Conservation (phyloP, 768 basidiomycete genomes). For the Chlorophyllum brunneum region DNA sequence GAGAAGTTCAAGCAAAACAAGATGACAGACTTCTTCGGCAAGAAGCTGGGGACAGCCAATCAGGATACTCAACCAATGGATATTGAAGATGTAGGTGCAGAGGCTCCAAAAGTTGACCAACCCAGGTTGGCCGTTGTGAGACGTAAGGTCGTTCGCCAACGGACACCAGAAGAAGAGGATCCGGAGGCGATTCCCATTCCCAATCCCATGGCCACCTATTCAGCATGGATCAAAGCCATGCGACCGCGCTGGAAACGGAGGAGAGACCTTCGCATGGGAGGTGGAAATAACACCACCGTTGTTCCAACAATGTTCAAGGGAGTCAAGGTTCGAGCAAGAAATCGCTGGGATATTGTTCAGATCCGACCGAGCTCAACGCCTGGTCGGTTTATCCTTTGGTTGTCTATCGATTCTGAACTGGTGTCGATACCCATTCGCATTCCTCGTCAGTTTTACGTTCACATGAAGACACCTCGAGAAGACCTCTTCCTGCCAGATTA, state of each 20-base stretch:
- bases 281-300: conserved; percentile 30
- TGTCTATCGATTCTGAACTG: conserved; percentile 76
- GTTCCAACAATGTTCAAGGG: conserved; percentile 76
- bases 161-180: conserved; percentile 39
- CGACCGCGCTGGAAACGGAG: conserved; percentile 72
- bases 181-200: conserved; percentile 47
- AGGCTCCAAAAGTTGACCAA: conserved; percentile 38
- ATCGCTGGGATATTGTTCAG: conserved; percentile 92
- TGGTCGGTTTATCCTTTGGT: conserved; percentile 87
- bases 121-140: conserved; percentile 13
- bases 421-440: conserved; percentile 81
- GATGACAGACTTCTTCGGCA: conserved; percentile 89
- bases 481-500: conserved; percentile 63
- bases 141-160: conserved; percentile 25
- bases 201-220: conserved; percentile 61
- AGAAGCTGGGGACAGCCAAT: conserved; percentile 13
- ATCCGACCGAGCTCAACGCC: conserved; percentile 71
- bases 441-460: conserved; percentile 90
- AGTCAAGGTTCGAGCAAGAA: conserved; percentile 51
- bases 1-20: conserved; percentile 99
- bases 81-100: conserved; percentile 59
- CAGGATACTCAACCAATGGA: conserved; percentile 36
- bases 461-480: conserved; percentile 70
- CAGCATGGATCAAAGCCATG: conserved; percentile 74
- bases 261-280: conserved; percentile 44